Evolutionary conservation across 2,329 filamentous ascomycete genomes (phyloP).

Genomic region (Pseudogymnoascus destructans): DNA sequence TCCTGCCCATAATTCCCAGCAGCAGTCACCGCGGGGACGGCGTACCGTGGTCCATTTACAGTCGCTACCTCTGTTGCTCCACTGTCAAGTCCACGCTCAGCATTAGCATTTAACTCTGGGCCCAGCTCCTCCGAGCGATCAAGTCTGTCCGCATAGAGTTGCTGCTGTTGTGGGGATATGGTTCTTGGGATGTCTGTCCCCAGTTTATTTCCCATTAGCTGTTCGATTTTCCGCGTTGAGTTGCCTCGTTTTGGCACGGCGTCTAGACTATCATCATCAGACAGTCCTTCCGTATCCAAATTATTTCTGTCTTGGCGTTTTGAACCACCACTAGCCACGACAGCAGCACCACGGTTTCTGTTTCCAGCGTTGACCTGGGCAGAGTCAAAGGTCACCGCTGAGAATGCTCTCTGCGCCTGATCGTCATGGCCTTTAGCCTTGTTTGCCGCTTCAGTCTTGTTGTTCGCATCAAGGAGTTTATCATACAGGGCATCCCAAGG

Average conservation of each 20-base stretch:
- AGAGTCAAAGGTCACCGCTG: not conserved
- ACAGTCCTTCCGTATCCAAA: not conserved
- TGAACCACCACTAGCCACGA: not conserved
- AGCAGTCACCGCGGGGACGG: slow-evolving; percentile 14
- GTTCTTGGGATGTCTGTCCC: not conserved
- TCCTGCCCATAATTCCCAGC: slow-evolving; percentile 15
- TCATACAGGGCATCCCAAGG: not conserved
- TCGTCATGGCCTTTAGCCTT: not conserved
- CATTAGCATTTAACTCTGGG: not conserved
- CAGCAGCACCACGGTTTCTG: not conserved
- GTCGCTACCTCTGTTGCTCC: slow-evolving; percentile 14
- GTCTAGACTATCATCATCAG: slow-evolving; percentile 13
- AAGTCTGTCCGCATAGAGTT: not conserved
- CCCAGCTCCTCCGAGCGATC: not conserved
- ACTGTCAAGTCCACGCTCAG: not conserved
- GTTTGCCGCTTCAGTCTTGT: not conserved
- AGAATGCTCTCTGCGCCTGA: not conserved
- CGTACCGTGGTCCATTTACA: slow-evolving; percentile 18
- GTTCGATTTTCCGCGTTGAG: slow-evolving; percentile 21
- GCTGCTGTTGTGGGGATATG: not conserved
- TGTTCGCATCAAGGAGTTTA: not conserved
- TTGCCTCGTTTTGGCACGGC: slow-evolving; percentile 19
- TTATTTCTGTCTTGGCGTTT: not conserved
- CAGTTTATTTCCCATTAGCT: slow-evolving; percentile 17
- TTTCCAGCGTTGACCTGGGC: not conserved